Conservation (phyloP, 2,329 filamentous ascomycete species). For the Aspergillus pseudoglaucus region DNA sequence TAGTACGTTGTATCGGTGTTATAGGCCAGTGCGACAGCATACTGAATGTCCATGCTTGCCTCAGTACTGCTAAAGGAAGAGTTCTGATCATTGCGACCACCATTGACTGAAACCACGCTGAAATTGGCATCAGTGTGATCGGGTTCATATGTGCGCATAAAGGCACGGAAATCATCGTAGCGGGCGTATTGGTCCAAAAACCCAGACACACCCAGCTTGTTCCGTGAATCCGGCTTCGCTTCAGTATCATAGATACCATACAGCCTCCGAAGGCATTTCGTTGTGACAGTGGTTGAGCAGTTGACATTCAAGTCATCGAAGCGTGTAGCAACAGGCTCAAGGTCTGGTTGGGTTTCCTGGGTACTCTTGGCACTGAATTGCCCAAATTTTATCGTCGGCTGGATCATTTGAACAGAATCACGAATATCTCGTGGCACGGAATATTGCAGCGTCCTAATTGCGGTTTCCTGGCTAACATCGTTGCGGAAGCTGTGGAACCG, state of each 20-base stretch:
- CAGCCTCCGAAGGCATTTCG: slow-evolving; percentile 43
- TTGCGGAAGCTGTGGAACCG: slow-evolving; percentile 53
- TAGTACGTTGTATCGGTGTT: slow-evolving; percentile 53
- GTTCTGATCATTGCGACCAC: slow-evolving; percentile 47
- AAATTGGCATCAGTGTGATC: slow-evolving; percentile 50
- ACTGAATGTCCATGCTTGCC: slow-evolving; percentile 60
- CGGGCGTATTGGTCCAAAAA: slow-evolving; percentile 49
- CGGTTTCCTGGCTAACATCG: slow-evolving; percentile 33
- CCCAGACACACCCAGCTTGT: slow-evolving; percentile 41
- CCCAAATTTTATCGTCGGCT: slow-evolving; percentile 60
- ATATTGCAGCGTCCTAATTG: slow-evolving; percentile 54
- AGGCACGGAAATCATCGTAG: slow-evolving; percentile 50
- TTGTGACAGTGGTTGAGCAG: slow-evolving; percentile 41
- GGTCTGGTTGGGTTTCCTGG: slow-evolving; percentile 32
- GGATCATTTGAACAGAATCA: slow-evolving; percentile 54
- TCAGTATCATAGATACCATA: slow-evolving; percentile 39
- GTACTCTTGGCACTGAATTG: slow-evolving; percentile 41
- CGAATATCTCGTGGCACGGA: slow-evolving; percentile 54
- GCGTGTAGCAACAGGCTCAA: slow-evolving; percentile 8
- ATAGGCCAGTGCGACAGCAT: slow-evolving; percentile 50
- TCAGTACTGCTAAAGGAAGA: slow-evolving; percentile 44
- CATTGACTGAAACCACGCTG: slow-evolving; percentile 51
- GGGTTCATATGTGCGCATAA: slow-evolving; percentile 51
- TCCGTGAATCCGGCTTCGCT: slow-evolving; percentile 27
- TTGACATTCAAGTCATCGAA: slow-evolving; percentile 17